Evolutionary conservation across 345 rosid species (phyloP), one percentile per base, ranked within the genome.

Genomic region (Triadica sebifera): DNA sequence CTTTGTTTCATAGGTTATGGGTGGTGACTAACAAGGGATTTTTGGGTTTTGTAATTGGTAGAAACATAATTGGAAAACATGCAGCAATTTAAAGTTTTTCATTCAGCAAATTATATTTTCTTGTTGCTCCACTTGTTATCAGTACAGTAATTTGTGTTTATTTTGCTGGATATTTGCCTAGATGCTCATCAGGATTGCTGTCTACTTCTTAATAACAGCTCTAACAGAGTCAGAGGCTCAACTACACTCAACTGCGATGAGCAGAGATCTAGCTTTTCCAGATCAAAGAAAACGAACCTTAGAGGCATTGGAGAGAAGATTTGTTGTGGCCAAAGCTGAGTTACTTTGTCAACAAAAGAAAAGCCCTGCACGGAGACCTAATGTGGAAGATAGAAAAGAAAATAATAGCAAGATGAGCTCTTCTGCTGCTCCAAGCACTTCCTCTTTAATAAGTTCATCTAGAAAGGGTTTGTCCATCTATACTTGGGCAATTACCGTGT

Each of bases 231-330:
- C 6, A 34, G 45, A 6, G 20, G 67, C 67, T 24, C 34, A 38
- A 1, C 49, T 5, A 38, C 57, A 39, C 25, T 10, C 24, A 63
- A 34, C 45, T 8, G 61, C 17, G 16, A 72, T 73, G 81, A 70
- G 43, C 0, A n/a, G 49, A 15, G 62, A 70, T 20, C 4, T 75
- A 4, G 70, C 12, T 61, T 46, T 69, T 16, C 78, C 82, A 61
- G 87, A 81, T 70, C 88, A 85, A 75, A 84, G 78, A 68, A 82
- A 80, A 59, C 84, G 86, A 16, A 73, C 88, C 37, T 76, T 86
- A 82, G 90, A 85, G 52, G 94, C 93, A 4, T 72, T 91, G 55
- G 88, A 89, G 74, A 77, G 87, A 70, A 81, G 94, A 74, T 85
- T 86, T 63, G 87, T 84, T 19, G 75, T 70, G 56, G 90, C 87